Evolutionary conservation across 495 filamentous ascomycete species (phyloP).

Genomic region (Aspergillus homomorphus): DNA sequence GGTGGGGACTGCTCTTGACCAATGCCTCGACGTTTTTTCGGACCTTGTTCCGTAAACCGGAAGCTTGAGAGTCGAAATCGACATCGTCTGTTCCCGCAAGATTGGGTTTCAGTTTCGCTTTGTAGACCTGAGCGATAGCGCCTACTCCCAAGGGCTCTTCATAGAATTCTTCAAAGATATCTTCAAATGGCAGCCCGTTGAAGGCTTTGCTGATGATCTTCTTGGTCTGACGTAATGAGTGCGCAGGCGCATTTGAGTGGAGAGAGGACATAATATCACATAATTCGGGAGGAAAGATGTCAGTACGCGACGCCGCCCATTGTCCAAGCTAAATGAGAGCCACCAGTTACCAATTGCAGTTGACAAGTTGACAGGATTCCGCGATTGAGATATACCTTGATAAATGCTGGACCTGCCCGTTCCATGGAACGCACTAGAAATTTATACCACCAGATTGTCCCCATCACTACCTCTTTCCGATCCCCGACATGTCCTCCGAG

Average conservation of each 20-base stretch:
- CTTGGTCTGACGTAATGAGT: slow-evolving; percentile 79
- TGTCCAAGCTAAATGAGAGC: slow-evolving; percentile 71
- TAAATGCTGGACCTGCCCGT: slow-evolving; percentile 90
- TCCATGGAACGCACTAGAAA: slow-evolving; percentile 92
- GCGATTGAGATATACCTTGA: slow-evolving; percentile 64
- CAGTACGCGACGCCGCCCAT: slow-evolving; percentile 96
- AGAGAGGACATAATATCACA: slow-evolving; percentile 92
- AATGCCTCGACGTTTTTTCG: slow-evolving; percentile 79
- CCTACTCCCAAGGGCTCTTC: slow-evolving; percentile 89
- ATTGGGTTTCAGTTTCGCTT: slow-evolving; percentile 82
- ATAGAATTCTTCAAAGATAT: slow-evolving; percentile 97
- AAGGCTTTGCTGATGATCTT: slow-evolving; percentile 77
- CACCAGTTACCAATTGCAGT: slow-evolving; percentile 3
- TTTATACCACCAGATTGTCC: slow-evolving; percentile 92
- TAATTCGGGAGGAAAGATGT: slow-evolving; percentile 95
- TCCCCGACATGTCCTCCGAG: slow-evolving; percentile 58
- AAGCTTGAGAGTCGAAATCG: slow-evolving; percentile 43
- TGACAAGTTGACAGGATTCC: not conserved
- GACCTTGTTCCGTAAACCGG: slow-evolving; percentile 63
- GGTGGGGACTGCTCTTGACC: slow-evolving; percentile 77
- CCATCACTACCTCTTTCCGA: slow-evolving; percentile 66
- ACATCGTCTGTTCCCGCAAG: slow-evolving; percentile 62
- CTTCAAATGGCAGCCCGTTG: slow-evolving; percentile 70
- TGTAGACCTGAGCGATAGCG: slow-evolving; percentile 97
- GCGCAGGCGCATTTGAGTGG: slow-evolving; percentile 90